A percentile compares a stretch with the other conserved stretches of the same genome.
Evolutionary conservation across 2,329 filamentous ascomycete genomes (phyloP).

Genomic region (Leptographium procerum): DNA sequence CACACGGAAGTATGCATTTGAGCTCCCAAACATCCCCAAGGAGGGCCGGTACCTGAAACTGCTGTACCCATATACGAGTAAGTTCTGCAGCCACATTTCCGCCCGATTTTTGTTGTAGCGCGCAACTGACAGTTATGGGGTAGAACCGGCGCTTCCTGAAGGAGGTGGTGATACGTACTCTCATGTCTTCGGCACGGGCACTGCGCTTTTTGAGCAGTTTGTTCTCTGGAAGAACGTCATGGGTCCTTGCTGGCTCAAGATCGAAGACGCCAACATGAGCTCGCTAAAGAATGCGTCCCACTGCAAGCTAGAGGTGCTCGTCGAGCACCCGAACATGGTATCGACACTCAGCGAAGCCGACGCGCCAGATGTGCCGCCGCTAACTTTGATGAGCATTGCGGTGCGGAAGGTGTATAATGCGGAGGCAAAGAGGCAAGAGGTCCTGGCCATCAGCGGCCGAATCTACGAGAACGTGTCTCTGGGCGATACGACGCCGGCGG

Average conservation of each 20-base stretch:
- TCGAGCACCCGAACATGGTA: constrained; percentile 67
- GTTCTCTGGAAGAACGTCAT: constrained; percentile 98
- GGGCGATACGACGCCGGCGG: constrained; percentile 75
- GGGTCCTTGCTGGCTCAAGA: constrained; percentile 95
- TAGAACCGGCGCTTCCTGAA: constrained; percentile 57
- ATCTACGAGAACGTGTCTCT: constrained; percentile 87
- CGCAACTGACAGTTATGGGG: not conserved
- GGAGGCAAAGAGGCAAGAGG: constrained; percentile 93
- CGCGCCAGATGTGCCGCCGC: constrained; percentile 67
- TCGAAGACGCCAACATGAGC: constrained; percentile 73
- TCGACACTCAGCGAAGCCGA: constrained; percentile 65
- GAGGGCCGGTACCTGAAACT: constrained; percentile 89
- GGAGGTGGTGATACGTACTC: constrained; percentile 83
- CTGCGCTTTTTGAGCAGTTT: constrained; percentile 92
- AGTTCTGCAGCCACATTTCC: constrained; percentile 15
- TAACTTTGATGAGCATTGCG: constrained; percentile 93
- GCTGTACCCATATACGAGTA: constrained; percentile 84
- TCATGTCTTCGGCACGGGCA: constrained; percentile 87
- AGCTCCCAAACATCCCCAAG: constrained; percentile 74
- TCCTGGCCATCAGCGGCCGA: constrained; percentile 79
- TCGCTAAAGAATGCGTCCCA: constrained; percentile 86
- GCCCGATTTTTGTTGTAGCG: not conserved
- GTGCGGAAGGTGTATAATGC: constrained; percentile 80
- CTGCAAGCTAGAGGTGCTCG: constrained; percentile 87
- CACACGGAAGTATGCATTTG: constrained; percentile 89